These are phyloP conservation scores for Prototheca wickerhamii DNA, from an alignment of 163 green algal species.

Conservation along the genomic window DNA sequence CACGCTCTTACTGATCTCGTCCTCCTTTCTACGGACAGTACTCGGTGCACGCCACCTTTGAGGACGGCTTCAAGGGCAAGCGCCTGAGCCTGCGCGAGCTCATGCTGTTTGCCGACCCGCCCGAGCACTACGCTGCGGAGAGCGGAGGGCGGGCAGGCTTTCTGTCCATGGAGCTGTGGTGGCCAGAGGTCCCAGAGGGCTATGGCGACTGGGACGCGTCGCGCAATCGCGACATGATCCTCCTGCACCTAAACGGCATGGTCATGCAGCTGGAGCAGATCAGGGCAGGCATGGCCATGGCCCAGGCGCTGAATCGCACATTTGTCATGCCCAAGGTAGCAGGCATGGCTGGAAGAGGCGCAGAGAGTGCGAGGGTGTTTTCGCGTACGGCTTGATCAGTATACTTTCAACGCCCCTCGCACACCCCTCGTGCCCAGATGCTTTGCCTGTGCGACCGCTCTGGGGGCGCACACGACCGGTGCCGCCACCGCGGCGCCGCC, in stretches of 20 bases:
- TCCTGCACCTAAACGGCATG: slow-evolving; percentile 13
- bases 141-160: too few relatives aligned
- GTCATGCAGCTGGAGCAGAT: slow-evolving; percentile 19
- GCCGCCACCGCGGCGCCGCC: slow-evolving; percentile 34
- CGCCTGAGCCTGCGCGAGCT: slow-evolving; percentile 73
- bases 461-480: slow-evolving; percentile 36
- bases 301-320: slow-evolving; percentile 23
- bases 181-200: not conserved
- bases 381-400: too few relatives aligned
- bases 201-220: slow-evolving; percentile 9
- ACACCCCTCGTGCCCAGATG: too few relatives aligned
- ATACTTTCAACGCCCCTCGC: too few relatives aligned
- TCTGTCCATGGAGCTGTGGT: slow-evolving; percentile 11
- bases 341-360: too few relatives aligned
- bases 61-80: slow-evolving; percentile 86
- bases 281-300: slow-evolving; percentile 18
- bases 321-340: slow-evolving; percentile 34
- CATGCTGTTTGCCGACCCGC: slow-evolving; percentile 60
- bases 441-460: slow-evolving; percentile 50
- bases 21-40: slow-evolving; percentile 14
- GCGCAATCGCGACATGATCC: slow-evolving; percentile 4
- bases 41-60: slow-evolving; percentile 88
- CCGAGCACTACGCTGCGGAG: slow-evolving; percentile 59
- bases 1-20: not conserved
- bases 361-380: too few relatives aligned